phyloP scores from a whole-genome alignment of 2,329 filamentous ascomycete species.

The Ophioceras dolichostomum region DNA sequence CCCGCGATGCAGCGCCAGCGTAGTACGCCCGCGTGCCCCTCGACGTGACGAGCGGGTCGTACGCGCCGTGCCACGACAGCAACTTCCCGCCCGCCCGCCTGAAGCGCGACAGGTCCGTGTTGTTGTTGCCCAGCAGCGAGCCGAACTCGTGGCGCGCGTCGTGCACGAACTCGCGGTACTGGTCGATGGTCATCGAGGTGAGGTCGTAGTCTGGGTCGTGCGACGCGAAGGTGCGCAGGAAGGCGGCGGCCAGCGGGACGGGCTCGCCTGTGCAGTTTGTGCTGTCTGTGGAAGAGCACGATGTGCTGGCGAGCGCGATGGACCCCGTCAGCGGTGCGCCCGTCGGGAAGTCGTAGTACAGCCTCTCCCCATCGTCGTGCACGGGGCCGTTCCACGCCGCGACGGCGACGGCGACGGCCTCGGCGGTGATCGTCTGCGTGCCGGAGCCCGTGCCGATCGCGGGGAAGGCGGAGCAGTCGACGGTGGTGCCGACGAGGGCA shows the following conservation, averaged over 20 bases:
- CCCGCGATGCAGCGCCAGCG: slow-evolving; percentile 8
- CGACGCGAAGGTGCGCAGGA: slow-evolving; percentile 6
- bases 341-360: slow-evolving; percentile 8
- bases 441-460: slow-evolving; percentile 5
- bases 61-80: slow-evolving; percentile 34
- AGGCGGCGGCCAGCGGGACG: not conserved
- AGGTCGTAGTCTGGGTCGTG: not conserved
- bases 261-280: not conserved
- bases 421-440: slow-evolving; percentile 2
- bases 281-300: not conserved
- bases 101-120: slow-evolving; percentile 32
- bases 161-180: not conserved
- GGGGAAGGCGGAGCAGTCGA: slow-evolving; percentile 10
- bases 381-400: slow-evolving; percentile 7
- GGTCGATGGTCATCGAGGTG: not conserved
- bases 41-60: slow-evolving; percentile 8
- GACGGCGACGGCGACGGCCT: slow-evolving; percentile 5
- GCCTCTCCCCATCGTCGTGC: slow-evolving; percentile 1
- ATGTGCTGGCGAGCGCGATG: not conserved
- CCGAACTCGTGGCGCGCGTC: slow-evolving; percentile 7
- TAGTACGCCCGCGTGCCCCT: slow-evolving; percentile 11
- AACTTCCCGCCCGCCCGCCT: slow-evolving; percentile 30
- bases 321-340: slow-evolving; percentile 3
- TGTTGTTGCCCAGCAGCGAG: slow-evolving; percentile 8
- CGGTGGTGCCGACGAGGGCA: slow-evolving; percentile 10